Percentiles rank a stretch among this genome's conserved stretches.
Conservation (phyloP, 139 green algal species). For the Haematococcus lacustris region DNA sequence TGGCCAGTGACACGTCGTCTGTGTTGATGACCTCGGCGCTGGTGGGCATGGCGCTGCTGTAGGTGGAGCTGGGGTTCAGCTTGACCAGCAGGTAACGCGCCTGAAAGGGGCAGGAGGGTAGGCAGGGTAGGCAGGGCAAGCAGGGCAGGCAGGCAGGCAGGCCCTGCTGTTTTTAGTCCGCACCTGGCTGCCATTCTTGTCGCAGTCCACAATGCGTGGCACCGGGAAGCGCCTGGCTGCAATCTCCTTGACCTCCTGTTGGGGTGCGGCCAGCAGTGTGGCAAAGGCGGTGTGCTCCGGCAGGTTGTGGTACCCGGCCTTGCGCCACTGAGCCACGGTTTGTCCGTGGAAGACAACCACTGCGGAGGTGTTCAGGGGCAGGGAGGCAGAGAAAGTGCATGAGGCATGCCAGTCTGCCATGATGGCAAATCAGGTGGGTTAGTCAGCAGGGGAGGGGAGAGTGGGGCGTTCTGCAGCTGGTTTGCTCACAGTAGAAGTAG, state of each 20-base stretch:
- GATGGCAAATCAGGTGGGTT: too few species aligned
- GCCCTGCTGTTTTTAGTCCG: too few species aligned
- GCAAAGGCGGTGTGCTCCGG: conserved; percentile 87
- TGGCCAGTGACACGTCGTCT: conserved; percentile 84
- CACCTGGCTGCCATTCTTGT: conserved; percentile 87
- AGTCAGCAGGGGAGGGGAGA: too few species aligned
- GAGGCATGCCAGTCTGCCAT: too few species aligned
- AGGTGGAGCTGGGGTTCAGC: conserved; percentile 91
- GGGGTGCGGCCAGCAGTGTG: conserved; percentile 64
- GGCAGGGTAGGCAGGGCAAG: too few species aligned
- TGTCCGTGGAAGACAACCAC: conserved; percentile 83
- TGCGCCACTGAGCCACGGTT: conserved; percentile 82
- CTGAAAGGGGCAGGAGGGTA: conserved; percentile 49
- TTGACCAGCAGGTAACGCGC: conserved; percentile 95
- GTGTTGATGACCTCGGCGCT: conserved; percentile 93
- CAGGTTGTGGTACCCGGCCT: conserved; percentile 78
- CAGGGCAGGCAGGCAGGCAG: too few species aligned
- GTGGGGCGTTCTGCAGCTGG: too few species aligned
- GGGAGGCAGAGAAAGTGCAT: too few species aligned
- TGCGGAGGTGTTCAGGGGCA: too few species aligned
- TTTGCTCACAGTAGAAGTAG: conserved; percentile 86
- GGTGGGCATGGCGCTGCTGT: conserved; percentile 55
- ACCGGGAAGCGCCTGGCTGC: conserved; percentile 78
- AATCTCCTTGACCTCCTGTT: conserved; percentile 59
- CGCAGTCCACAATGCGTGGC: conserved; percentile 90